These are phyloP conservation scores for Leccinum variicolor DNA, from an alignment of 768 basidiomycete genomes.

Conservation along the genomic window DNA sequence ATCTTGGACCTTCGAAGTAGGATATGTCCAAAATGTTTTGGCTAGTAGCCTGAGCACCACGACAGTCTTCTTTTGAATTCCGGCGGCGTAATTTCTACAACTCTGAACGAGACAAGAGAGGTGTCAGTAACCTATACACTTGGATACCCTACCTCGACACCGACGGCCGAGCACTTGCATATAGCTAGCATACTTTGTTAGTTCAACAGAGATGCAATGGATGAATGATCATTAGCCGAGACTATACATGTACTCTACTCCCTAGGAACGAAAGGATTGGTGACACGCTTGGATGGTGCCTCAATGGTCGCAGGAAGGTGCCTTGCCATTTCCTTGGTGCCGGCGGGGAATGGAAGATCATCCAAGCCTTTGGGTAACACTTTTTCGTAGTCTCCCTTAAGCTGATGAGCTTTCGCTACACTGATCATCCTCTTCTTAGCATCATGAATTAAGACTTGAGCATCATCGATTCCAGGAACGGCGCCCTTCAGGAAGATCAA, in stretches of 20 bases:
- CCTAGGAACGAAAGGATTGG: conserved; percentile 76
- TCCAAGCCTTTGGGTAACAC: conserved; percentile 79
- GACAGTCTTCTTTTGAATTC: not conserved
- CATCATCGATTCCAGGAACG: conserved; percentile 87
- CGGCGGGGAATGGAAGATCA: conserved; percentile 90
- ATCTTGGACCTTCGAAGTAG: not conserved
- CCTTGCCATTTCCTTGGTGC: conserved; percentile 72
- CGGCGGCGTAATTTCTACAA: not conserved
- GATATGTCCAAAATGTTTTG: not conserved
- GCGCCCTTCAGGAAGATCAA: conserved; percentile 90
- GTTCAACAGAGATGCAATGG: conserved; percentile 1
- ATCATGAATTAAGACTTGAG: conserved; percentile 81
- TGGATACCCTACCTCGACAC: not conserved
- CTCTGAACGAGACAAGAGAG: not conserved
- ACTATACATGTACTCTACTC: conserved; percentile 40
- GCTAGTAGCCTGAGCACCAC: not conserved
- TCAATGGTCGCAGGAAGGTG: conserved; percentile 62
- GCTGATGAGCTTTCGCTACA: conserved; percentile 59
- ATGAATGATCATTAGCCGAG: conserved; percentile 1
- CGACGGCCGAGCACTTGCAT: not conserved
- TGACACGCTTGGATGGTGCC: conserved; percentile 68
- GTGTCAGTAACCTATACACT: not conserved
- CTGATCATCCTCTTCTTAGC: conserved; percentile 83
- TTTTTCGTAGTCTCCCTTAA: conserved; percentile 70
- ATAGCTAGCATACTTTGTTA: not conserved